These are phyloP conservation scores for Talaromyces adpressus DNA, from an alignment of 495 filamentous ascomycete genomes.

Conservation along the genomic window DNA sequence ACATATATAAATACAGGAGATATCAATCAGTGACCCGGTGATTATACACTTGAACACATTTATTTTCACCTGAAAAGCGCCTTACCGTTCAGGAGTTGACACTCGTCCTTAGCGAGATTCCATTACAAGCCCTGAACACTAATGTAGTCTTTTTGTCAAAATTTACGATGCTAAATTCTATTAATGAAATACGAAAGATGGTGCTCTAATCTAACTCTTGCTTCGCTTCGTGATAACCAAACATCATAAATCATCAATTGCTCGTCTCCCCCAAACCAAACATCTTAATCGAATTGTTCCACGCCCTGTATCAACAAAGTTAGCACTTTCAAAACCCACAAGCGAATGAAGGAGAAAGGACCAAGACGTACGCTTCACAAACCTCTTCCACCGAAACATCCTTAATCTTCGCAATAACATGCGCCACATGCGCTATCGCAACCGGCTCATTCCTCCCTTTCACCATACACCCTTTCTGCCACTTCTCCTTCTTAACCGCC, in stretches of 20 bases:
- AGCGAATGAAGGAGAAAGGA: not conserved
- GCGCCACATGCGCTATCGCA: slow-evolving; percentile 75
- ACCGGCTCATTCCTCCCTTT: slow-evolving; percentile 91
- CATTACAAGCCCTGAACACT: not conserved
- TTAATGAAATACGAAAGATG: not conserved
- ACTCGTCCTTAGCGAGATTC: not conserved
- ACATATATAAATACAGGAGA: not conserved
- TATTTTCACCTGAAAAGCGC: too few relatives aligned
- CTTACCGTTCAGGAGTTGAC: too few relatives aligned
- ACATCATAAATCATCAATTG: not conserved
- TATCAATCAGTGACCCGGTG: not conserved
- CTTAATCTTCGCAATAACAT: slow-evolving; percentile 79
- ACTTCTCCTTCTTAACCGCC: slow-evolving; percentile 92
- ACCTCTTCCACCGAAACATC: slow-evolving; percentile 72
- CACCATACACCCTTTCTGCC: slow-evolving; percentile 71
- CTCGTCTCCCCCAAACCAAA: slow-evolving; percentile 61
- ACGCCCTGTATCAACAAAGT: slow-evolving; percentile 49
- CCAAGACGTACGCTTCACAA: slow-evolving; percentile 60
- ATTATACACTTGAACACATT: too few relatives aligned
- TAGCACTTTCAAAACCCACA: too few relatives aligned
- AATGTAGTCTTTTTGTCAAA: not conserved
- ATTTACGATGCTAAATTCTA: not conserved
- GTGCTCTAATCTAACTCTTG: not conserved
- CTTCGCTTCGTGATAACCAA: not conserved
- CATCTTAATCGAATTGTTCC: slow-evolving; percentile 74